A percentile compares a stretch with the other conserved stretches of the same genome.
phyloP scores from a whole-genome alignment of 805 yeast genomes.

The Lipomyces yamanashiensis region DNA sequence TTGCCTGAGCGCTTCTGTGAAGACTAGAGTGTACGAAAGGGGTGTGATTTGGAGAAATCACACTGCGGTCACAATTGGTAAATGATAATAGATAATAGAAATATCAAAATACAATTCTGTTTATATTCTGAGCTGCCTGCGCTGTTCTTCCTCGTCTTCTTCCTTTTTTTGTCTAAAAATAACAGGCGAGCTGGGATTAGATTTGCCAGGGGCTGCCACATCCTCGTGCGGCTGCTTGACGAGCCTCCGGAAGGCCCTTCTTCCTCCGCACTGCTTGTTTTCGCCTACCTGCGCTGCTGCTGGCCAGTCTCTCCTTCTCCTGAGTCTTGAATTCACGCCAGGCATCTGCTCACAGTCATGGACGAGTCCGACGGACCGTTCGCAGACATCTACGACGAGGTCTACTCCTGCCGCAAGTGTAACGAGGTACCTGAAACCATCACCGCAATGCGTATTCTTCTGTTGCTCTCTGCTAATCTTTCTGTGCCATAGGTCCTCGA shows the following conservation, averaged over 20 bases:
- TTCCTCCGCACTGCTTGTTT: not conserved
- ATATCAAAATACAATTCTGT: no score
- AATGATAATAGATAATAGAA: no score
- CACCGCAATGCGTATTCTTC: not conserved
- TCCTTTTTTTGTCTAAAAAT: no score
- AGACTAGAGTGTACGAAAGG: no score
- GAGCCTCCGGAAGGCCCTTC: not conserved
- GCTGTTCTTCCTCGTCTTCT: no score
- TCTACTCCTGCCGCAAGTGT: slow-evolving; percentile 40
- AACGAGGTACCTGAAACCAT: slow-evolving; percentile 31
- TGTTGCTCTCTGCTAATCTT: slow-evolving; percentile 33
- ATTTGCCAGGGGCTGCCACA: no score
- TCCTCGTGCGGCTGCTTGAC: no score
- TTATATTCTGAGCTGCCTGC: no score
- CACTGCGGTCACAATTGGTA: no score
- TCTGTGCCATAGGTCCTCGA: slow-evolving; percentile 58
- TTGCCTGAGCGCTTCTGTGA: no score
- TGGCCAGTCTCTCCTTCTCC: not conserved
- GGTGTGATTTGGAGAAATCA: no score
- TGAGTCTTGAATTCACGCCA: not conserved
- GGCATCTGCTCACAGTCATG: not conserved
- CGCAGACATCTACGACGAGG: slow-evolving; percentile 38
- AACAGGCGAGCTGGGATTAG: no score
- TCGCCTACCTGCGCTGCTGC: not conserved
- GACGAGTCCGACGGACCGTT: slow-evolving; percentile 16